Evolutionary conservation across 1,284 basidiomycete species (phyloP).

Genomic region (Neonothopanus nambi): DNA sequence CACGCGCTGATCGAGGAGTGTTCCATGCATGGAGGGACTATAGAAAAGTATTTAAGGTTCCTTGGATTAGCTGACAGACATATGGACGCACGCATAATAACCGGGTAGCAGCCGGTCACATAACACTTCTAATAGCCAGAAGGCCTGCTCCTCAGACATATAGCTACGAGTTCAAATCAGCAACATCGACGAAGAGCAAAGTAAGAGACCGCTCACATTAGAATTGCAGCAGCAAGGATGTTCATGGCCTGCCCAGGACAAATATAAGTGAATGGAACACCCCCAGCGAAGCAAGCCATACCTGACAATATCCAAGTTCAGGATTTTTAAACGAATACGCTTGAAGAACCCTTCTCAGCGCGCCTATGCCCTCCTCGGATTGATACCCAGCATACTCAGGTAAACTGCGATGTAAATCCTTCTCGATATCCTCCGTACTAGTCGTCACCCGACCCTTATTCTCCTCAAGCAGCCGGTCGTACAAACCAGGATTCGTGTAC

Average conservation of each 20-base stretch:
- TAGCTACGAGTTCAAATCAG: constrained; percentile 57
- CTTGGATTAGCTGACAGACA: background rate
- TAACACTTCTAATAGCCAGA: constrained; percentile 95
- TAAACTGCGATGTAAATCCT: constrained; percentile 93
- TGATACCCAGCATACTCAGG: constrained; percentile 97
- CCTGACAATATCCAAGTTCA: constrained; percentile 87
- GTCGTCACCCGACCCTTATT: constrained; percentile 82
- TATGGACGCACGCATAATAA: constrained; percentile 81
- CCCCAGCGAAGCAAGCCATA: constrained; percentile 26
- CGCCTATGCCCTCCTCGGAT: constrained; percentile 80
- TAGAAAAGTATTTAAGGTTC: constrained; percentile 7
- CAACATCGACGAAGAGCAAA: constrained; percentile 19
- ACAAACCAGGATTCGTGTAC: constrained; percentile 85
- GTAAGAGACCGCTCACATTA: constrained; percentile 64
- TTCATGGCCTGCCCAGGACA: constrained; percentile 78
- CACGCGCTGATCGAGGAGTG: constrained; percentile 94
- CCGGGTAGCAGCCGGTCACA: constrained; percentile 95
- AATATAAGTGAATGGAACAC: background rate
- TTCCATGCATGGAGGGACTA: constrained; percentile 98
- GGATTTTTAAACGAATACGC: constrained; percentile 98
- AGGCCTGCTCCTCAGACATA: constrained; percentile 99
- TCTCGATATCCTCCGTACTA: constrained; percentile 98
- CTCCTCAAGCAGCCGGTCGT: constrained; percentile 77
- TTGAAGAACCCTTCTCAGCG: constrained; percentile 88
- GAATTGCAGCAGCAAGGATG: constrained; percentile 87